These are phyloP conservation scores for Aspergillus hortae DNA, from an alignment of 2,329 filamentous ascomycete species.

Conservation along the genomic window DNA sequence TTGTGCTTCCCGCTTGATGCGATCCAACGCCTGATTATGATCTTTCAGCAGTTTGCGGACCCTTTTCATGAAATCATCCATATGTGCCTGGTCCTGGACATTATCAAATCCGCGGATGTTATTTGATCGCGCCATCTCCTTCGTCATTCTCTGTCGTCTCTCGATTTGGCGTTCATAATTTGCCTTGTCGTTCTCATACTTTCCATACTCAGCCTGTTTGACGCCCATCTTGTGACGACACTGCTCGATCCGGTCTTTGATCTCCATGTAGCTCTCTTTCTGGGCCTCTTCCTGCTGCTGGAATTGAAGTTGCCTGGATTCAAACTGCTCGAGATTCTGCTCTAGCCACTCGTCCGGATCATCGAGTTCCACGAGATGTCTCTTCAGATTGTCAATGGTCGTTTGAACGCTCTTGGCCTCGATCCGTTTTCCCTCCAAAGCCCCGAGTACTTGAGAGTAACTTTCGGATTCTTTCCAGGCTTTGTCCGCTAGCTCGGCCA, in stretches of 20 bases:
- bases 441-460: conserved; percentile 70
- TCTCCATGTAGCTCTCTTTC: conserved; percentile 61
- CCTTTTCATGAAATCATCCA: conserved; percentile 72
- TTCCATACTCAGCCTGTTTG: conserved; percentile 56
- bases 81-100: conserved; percentile 68
- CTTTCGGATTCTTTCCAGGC: conserved; percentile 71
- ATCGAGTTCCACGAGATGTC: conserved; percentile 70
- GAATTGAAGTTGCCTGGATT: conserved; percentile 67
- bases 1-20: conserved; percentile 67
- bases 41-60: conserved; percentile 72
- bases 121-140: conserved; percentile 71
- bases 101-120: conserved; percentile 81
- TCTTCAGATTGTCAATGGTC: conserved; percentile 65
- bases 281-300: conserved; percentile 61
- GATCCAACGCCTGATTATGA: conserved; percentile 74
- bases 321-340: conserved; percentile 70
- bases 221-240: conserved; percentile 40
- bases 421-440: conserved; percentile 72
- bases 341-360: conserved; percentile 76
- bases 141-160: conserved; percentile 69
- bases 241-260: conserved; percentile 52
- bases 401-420: conserved; percentile 68
- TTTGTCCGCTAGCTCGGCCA: conserved; percentile 53
- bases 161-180: conserved; percentile 78
- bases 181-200: conserved; percentile 79